Evolutionary conservation across 345 rosid species (phyloP).

Genomic region (Camelina neglecta): DNA sequence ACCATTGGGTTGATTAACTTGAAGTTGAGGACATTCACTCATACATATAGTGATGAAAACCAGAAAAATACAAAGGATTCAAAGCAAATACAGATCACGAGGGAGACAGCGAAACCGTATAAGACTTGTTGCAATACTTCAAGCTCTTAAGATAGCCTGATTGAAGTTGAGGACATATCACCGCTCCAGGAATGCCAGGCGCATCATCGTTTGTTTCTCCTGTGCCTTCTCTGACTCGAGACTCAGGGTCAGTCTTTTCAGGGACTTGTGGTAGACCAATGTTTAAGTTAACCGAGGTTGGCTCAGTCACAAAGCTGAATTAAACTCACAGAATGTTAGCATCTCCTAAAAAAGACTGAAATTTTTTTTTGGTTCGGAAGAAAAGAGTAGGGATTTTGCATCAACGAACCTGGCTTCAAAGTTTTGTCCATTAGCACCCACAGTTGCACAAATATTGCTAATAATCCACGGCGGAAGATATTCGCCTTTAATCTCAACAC

Average conservation of each 20-base stretch:
- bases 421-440: slow-evolving; percentile 59
- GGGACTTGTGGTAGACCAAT: slow-evolving; percentile 54
- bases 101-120: slow-evolving; percentile 64
- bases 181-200: slow-evolving; percentile 58
- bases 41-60: slow-evolving; percentile 22
- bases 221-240: slow-evolving; percentile 34
- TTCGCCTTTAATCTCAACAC: slow-evolving; percentile 68
- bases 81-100: slow-evolving; percentile 46
- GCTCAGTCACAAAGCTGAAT: slow-evolving; percentile 75
- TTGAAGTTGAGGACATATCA: slow-evolving; percentile 53
- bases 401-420: slow-evolving; percentile 77
- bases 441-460: slow-evolving; percentile 61
- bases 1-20: slow-evolving; percentile 12
- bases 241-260: slow-evolving; percentile 45
- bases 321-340: slow-evolving; percentile 24
- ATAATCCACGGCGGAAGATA: slow-evolving; percentile 89
- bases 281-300: slow-evolving; percentile 72
- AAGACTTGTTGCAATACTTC: slow-evolving; percentile 64
- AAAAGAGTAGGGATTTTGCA: slow-evolving; percentile 7
- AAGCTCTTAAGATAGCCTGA: slow-evolving; percentile 70
- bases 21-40: neutral
- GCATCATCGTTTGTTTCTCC: slow-evolving; percentile 35
- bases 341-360: slow-evolving; percentile 8
- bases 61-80: neutral
- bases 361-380: neutral